Base-by-base conservation (phyloP, 306 rosid genomes). In the Castanea mollissima region DNA sequence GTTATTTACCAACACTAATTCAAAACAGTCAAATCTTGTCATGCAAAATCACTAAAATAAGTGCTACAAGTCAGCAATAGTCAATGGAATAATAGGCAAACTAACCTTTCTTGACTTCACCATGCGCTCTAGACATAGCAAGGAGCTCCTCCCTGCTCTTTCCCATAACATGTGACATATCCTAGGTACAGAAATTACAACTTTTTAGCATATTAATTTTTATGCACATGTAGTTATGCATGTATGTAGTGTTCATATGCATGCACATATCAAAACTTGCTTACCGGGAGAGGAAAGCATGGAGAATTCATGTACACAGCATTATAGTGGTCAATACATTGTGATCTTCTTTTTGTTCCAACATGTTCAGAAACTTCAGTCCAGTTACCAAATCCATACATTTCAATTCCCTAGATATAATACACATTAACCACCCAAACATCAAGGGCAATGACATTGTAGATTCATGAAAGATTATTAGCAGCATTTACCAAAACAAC, bases 381-480 rank as follows among this genome's bases (percentile, higher is more conserved):
- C 97, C 97, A 92, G 78, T 90, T 92, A 75, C 97, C 98, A 80
- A 90, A 90, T 87, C 98, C 98, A 89, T 92, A 92, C 87, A 87
- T 92, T 75, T 80, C 97, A 84, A 94, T 84, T 76, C 92, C 97
- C 97, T 94, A 6, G 19, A 67, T 16, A 67, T 11, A 13, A 59
- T 2, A 35, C 10, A 77, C 49, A 64, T 65, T 75, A 64, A 57
- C 57, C 65, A 38, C 71, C 73, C 76, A 75, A 75, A 16, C 29
- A 25, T 75, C 44, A 75, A 60, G 63, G 29, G 6, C 35, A 18
- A 32, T 3, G 38, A 65, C 6, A 8, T 41, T 19, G 72, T 23
- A 10, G 51, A 34, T 67, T 67, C 52, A 35, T 32, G 71, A 65
- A 16, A 32, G 71, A 31, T 32, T 13, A 65, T 18, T 32, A 65